These are phyloP conservation scores for Metarhizium brunneum DNA, from an alignment of 2,329 filamentous ascomycete genomes.

Conservation along the genomic window DNA sequence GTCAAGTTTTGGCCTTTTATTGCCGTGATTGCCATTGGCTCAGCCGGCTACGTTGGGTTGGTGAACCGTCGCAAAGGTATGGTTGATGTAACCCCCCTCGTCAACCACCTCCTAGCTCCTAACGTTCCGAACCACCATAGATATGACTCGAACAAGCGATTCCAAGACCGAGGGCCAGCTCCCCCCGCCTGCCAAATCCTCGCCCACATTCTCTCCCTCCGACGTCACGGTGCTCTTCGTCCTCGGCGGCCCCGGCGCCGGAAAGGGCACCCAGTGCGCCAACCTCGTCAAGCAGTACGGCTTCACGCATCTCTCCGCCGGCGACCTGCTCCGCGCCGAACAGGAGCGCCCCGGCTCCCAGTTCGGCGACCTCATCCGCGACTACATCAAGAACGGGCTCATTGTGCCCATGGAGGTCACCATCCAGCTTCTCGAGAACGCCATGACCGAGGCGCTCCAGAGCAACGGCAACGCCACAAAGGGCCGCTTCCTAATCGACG, in stretches of 20 bases:
- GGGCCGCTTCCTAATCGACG: conserved; percentile 66
- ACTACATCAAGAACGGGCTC: conserved; percentile 85
- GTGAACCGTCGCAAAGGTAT: conserved; percentile 41
- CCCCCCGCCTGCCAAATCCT: conserved; percentile 41
- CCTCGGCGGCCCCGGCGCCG: conserved; percentile 88
- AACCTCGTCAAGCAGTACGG: conserved; percentile 79
- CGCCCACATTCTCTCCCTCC: conserved; percentile 62
- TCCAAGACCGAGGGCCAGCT: conserved; percentile 32
- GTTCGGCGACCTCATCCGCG: conserved; percentile 87
- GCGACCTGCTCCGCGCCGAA: conserved; percentile 88
- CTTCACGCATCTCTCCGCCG: conserved; percentile 89
- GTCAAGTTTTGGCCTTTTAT: conserved; percentile 53
- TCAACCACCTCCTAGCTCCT: background rate
- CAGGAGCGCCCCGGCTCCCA: conserved; percentile 78
- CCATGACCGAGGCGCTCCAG: conserved; percentile 65
- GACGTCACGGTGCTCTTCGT: conserved; percentile 93
- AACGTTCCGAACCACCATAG: conserved; percentile 14
- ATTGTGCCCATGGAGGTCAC: conserved; percentile 99
- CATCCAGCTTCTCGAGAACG: conserved; percentile 85
- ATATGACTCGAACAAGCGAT: conserved; percentile 30
- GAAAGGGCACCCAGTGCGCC: conserved; percentile 93
- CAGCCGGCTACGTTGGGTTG: conserved; percentile 39
- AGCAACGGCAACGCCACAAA: conserved; percentile 34
- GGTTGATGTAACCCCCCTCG: conserved; percentile 8
- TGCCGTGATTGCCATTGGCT: conserved; percentile 36